Conservation (phyloP, 139 green algal genomes). For the Eudorina sp. region DNA sequence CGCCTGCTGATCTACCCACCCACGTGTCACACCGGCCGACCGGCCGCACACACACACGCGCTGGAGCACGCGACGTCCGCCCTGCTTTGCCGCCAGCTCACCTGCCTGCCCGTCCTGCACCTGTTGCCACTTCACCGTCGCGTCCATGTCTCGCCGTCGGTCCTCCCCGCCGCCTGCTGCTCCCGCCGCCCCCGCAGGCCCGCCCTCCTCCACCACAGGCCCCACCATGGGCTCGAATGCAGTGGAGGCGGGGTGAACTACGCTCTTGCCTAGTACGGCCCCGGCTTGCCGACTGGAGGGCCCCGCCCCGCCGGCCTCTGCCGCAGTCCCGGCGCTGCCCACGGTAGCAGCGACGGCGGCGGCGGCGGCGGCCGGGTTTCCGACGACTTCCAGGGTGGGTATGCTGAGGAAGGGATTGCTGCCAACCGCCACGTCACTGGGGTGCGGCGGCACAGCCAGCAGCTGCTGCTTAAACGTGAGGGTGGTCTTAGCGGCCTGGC, state of each 20-base stretch:
- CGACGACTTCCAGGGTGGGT: slow-evolving; percentile 48
- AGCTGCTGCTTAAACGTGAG: slow-evolving; percentile 56
- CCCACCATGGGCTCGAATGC: slow-evolving; percentile 38
- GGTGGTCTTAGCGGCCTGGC: slow-evolving; percentile 49
- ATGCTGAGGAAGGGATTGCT: slow-evolving; percentile 57
- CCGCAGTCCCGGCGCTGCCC: not conserved
- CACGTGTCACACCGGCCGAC: no score
- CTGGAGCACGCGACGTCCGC: no score
- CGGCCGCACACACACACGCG: no score
- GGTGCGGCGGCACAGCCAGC: slow-evolving; percentile 38
- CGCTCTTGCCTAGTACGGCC: not conserved
- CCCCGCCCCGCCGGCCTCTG: not conserved
- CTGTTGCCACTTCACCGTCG: slow-evolving; percentile 42
- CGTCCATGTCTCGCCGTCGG: slow-evolving; percentile 39
- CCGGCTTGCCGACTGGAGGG: no score
- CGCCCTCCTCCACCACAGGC: slow-evolving; percentile 19
- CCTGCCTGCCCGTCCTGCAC: slow-evolving; percentile 35
- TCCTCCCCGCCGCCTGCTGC: not conserved
- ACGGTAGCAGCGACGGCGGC: no score
- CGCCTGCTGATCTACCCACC: no score
- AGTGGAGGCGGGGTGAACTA: not conserved
- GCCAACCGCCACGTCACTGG: not conserved
- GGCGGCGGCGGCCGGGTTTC: not conserved
- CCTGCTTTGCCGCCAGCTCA: not conserved
- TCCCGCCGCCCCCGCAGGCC: not conserved